These are phyloP conservation scores for Pseudozyma thailandica DNA, from an alignment of 1,284 basidiomycete genomes.

Conservation along the genomic window DNA sequence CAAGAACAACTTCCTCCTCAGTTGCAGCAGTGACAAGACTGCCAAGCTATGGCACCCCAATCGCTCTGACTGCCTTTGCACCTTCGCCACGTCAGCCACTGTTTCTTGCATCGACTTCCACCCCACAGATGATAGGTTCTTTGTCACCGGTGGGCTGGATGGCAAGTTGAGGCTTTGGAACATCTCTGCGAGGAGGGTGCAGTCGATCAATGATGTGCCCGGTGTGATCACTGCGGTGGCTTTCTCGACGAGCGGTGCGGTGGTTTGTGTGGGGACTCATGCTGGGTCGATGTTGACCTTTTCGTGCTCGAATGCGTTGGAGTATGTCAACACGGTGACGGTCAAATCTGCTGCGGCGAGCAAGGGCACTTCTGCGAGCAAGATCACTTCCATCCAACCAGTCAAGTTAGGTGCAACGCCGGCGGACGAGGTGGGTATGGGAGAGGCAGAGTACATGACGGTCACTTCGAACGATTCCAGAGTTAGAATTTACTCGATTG, in stretches of 20 bases:
- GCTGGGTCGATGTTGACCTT: constrained; percentile 62
- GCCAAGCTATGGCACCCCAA: constrained; percentile 69
- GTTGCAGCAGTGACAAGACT: constrained; percentile 69
- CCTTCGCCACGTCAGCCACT: constrained; percentile 68
- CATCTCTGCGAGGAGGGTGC: constrained; percentile 48
- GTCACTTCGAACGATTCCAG: constrained; percentile 69
- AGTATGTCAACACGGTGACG: constrained; percentile 58
- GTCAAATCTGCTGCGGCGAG: constrained; percentile 62
- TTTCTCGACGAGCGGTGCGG: constrained; percentile 65
- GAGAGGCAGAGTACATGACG: constrained; percentile 60
- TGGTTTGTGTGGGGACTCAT: constrained; percentile 67
- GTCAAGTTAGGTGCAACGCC: constrained; percentile 40
- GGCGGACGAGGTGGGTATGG: no score
- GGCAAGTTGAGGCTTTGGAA: constrained; percentile 69
- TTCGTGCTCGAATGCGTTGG: constrained; percentile 62
- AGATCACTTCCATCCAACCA: constrained; percentile 68
- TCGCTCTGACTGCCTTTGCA: constrained; percentile 65
- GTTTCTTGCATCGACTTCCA: constrained; percentile 68
- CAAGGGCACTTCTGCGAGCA: constrained; percentile 66
- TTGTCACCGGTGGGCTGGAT: constrained; percentile 68
- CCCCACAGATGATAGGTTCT: constrained; percentile 68
- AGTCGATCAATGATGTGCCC: constrained; percentile 59
- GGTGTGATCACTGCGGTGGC: constrained; percentile 68
- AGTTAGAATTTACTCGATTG: constrained; percentile 66
- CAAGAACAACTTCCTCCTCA: constrained; percentile 69